Percentiles rank a stretch among this genome's conserved stretches.
Conservation (phyloP, 2,329 filamentous ascomycete genomes). For the Colletotrichum kahawae region DNA sequence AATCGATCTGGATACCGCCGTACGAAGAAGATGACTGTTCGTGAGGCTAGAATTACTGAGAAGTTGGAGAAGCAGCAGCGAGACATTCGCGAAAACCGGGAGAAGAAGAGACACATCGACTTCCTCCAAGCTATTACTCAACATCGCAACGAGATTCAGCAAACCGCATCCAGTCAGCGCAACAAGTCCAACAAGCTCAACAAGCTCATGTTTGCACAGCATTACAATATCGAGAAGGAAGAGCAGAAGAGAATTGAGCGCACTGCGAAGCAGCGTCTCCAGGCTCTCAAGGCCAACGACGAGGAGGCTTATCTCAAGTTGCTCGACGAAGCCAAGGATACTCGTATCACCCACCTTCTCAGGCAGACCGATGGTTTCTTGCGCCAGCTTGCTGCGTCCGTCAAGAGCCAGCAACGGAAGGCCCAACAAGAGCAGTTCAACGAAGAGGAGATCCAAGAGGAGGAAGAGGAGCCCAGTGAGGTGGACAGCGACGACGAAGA, state of each 20-base stretch:
- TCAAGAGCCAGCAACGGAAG: conserved; percentile 90
- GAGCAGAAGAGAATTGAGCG: conserved; percentile 98
- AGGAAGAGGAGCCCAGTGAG: conserved; percentile 71
- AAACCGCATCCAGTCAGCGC: conserved; percentile 69
- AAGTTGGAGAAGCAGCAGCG: conserved; percentile 99
- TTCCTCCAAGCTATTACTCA: conserved; percentile 87
- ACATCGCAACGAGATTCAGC: conserved; percentile 79
- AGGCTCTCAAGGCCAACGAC: conserved; percentile 97
- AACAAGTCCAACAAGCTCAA: conserved; percentile 85
- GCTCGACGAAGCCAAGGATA: conserved; percentile 98
- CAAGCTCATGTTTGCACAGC: conserved; percentile 85
- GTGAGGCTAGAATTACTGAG: conserved; percentile 96
- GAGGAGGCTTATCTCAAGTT: conserved; percentile 98
- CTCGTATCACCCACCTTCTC: conserved; percentile 95
- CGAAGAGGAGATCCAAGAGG: conserved; percentile 57
- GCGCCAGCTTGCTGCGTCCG: conserved; percentile 91
- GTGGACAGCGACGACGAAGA: conserved; percentile 73
- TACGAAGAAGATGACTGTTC: conserved; percentile 95
- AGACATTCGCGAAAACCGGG: conserved; percentile 91
- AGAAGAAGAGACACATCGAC: conserved; percentile 96
- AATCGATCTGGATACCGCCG: conserved; percentile 90
- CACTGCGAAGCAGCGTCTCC: conserved; percentile 98
- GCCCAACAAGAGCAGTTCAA: conserved; percentile 77
- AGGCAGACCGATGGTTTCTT: conserved; percentile 98
- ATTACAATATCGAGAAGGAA: conserved; percentile 98